Conservation (phyloP, 176 grass and related monocot species). For the Panicum miliaceum region DNA sequence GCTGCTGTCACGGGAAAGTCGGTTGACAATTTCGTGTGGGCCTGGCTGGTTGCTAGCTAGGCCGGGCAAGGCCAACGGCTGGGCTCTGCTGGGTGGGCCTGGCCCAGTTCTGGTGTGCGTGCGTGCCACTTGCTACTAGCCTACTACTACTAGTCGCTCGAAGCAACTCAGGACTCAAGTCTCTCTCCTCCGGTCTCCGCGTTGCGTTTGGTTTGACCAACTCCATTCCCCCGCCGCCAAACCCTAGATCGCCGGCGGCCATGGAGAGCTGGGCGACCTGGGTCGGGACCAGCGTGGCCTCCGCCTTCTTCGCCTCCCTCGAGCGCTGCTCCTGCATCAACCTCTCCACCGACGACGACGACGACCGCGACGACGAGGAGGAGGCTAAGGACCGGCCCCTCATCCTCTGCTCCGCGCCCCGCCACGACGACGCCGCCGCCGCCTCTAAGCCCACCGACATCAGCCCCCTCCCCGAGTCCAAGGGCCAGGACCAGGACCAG, state of each 20-base stretch:
- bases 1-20: too few relatives aligned
- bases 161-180: background rate
- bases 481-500: background rate
- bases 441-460: background rate
- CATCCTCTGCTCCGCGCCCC: conserved; percentile 45
- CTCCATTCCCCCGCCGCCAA: background rate
- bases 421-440: background rate
- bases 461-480: background rate
- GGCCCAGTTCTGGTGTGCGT: background rate
- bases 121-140: background rate
- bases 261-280: conserved; percentile 69
- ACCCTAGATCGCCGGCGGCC: conserved; percentile 31
- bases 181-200: background rate
- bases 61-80: background rate
- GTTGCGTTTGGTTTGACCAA: background rate
- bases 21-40: too few relatives aligned
- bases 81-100: background rate
- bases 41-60: too few relatives aligned
- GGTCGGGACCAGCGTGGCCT: conserved; percentile 62
- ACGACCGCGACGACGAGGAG: conserved; percentile 37
- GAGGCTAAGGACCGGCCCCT: conserved; percentile 67
- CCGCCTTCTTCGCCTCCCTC: conserved; percentile 88
- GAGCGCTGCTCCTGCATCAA: conserved; percentile 94
- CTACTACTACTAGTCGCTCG: background rate
- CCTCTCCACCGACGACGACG: conserved; percentile 69